Evolutionary conservation across 768 basidiomycete genomes (phyloP).

Genomic region (Pisolithus tinctorius): DNA sequence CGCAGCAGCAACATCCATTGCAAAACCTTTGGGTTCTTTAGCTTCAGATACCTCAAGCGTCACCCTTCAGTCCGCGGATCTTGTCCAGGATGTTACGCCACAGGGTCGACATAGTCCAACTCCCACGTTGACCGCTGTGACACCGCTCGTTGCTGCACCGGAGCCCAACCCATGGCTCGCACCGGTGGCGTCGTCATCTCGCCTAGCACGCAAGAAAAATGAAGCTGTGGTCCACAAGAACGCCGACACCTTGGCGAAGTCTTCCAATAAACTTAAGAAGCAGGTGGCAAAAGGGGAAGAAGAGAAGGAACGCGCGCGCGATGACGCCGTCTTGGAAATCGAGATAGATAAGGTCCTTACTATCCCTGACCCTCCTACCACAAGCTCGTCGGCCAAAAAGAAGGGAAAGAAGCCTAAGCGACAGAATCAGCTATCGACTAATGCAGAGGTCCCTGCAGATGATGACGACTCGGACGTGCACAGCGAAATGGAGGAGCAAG

Average conservation of each 20-base stretch:
- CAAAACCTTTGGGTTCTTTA: constrained; percentile 24
- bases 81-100: constrained; percentile 31
- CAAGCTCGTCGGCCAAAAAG: constrained; percentile 1
- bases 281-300: constrained; percentile 47
- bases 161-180: constrained; percentile 77
- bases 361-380: constrained; percentile 9
- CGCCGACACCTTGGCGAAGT: constrained; percentile 54
- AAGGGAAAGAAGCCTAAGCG: constrained; percentile 10
- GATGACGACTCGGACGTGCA: constrained; percentile 48
- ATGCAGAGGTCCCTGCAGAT: constrained; percentile 11
- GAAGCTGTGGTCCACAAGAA: constrained; percentile 65
- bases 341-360: constrained; percentile 25
- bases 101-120: constrained; percentile 10
- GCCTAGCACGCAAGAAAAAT: constrained; percentile 64
- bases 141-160: constrained; percentile 8
- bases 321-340: constrained; percentile 80
- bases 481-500: constrained; percentile 69
- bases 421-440: not conserved
- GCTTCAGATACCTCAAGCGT: constrained; percentile 61
- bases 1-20: not conserved
- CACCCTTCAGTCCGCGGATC: constrained; percentile 54
- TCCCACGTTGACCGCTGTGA: constrained; percentile 9
- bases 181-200: constrained; percentile 29
- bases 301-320: constrained; percentile 50
- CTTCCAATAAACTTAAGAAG: constrained; percentile 72